Base-by-base conservation (phyloP, 2,329 filamentous ascomycete genomes). In the Alternaria gansuensis region DNA sequence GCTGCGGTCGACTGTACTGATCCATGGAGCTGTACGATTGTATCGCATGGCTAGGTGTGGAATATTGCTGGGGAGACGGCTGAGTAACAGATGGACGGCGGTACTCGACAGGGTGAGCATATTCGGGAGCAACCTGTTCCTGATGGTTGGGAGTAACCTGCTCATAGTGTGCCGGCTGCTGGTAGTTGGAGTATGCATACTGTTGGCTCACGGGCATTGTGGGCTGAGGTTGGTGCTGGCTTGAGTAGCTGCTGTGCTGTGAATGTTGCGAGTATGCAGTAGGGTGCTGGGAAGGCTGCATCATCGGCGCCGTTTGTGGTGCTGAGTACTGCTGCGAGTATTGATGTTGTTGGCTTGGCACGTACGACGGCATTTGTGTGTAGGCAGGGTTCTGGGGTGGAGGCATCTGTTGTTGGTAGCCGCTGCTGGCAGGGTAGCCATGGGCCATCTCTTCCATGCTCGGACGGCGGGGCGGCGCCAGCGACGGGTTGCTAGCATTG, bases 401-500 rank as follows among this genome's bases (percentile, higher is more conserved):
- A 36, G 68, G 75, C 75, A 75, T 81, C 67, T 66, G 74, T 58
- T 73, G 75, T 57, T 73, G 75, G 66, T 76, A 80, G 57, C 62
- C 69, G 29, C 69, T 72, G 60, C 66, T 67, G 14, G 74, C 43
- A 43, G 76, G 75, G 62, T 82, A 82, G 13, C 62, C 59, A 56
- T 79, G 77, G 34, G 71, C 70, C 72, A 82, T 76, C 4, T 82
- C 80, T 45, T 82, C 80, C 63, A 79, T 74, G 34, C 81, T 82
- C 14, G 79, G 75, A 46, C 80, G 78, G 49, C 81, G 80, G 69
- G 67, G 76, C 45, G 73, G 65, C 68, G 67, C 71, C 49, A 74
- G 71, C 2, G 76, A 78, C 7, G 67, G 55, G 59, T 75, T 75
- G 65, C 83, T 86, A 48, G 85, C 84, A 67, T 85, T 87, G 71